phyloP scores from a whole-genome alignment of 2,329 filamentous ascomycete species.

The Paramyrothecium sp. region DNA sequence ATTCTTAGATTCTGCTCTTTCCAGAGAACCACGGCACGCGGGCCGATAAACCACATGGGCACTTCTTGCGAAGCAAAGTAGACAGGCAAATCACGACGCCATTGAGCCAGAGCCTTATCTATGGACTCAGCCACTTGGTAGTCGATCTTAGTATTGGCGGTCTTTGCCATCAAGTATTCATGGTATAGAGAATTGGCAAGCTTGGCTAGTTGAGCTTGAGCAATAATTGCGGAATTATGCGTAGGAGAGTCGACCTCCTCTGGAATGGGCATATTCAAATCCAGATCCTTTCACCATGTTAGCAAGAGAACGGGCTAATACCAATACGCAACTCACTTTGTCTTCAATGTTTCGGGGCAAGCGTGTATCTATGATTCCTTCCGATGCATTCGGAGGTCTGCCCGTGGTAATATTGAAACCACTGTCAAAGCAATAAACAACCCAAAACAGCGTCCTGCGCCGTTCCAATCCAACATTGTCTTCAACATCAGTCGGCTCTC shows the following conservation, averaged over 20 bases:
- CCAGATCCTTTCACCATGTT: conserved; percentile 1
- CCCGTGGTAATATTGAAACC: conserved; percentile 44
- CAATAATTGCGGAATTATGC: conserved; percentile 35
- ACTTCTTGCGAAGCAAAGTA: conserved; percentile 30
- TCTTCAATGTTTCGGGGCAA: conserved; percentile 40
- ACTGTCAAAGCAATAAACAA: conserved; percentile 37
- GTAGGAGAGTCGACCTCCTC: conserved; percentile 33
- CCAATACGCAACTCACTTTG: conserved; percentile 17
- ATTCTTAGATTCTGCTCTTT: conserved; percentile 41
- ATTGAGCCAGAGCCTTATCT: conserved; percentile 30
- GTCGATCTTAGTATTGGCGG: conserved; percentile 28
- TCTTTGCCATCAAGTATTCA: conserved; percentile 35
- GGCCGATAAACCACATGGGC: conserved; percentile 31
- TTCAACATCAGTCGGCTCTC: conserved; percentile 25
- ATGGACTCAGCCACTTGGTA: conserved; percentile 35
- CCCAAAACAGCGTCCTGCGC: conserved; percentile 29
- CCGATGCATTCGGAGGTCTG: conserved; percentile 34
- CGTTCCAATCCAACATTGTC: conserved; percentile 25
- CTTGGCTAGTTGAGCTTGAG: conserved; percentile 37
- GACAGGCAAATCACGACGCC: conserved; percentile 27
- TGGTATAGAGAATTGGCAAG: conserved; percentile 40
- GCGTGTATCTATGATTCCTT: conserved; percentile 34
- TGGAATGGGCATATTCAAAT: conserved; percentile 13
- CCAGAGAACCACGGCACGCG: conserved; percentile 37
- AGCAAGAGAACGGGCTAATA: not conserved